Percentiles rank a stretch among this genome's conserved stretches.
Evolutionary conservation across 495 filamentous ascomycete species (phyloP).

Genomic region (Neurospora sp.): DNA sequence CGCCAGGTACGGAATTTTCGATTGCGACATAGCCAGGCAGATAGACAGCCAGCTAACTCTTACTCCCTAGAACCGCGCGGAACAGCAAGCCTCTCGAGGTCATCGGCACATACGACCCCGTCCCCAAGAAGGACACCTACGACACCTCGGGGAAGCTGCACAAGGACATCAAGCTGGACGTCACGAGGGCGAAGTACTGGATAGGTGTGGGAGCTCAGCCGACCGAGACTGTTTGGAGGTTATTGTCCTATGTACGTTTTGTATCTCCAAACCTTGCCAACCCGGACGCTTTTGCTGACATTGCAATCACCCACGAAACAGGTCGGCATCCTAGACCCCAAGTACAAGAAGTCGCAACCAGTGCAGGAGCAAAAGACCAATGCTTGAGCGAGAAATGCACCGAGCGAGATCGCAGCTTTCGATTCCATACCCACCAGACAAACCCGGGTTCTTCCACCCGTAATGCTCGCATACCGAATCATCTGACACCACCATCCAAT

Average conservation of each 20-base stretch:
- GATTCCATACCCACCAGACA: background rate
- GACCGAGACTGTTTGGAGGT: constrained; percentile 75
- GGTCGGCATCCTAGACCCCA: background rate
- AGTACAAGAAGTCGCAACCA: background rate
- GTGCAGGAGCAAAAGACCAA: background rate
- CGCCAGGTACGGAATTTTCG: constrained; percentile 58
- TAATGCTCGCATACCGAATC: background rate
- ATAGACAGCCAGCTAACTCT: constrained; percentile 5
- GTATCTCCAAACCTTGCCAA: background rate
- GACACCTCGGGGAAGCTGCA: constrained; percentile 56
- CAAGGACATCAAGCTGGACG: constrained; percentile 88
- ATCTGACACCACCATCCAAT: background rate
- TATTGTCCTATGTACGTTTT: constrained; percentile 69
- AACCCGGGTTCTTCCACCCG: background rate
- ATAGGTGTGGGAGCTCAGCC: constrained; percentile 94
- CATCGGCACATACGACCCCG: constrained; percentile 86
- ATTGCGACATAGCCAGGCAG: background rate
- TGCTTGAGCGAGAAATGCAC: background rate
- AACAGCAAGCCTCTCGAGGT: constrained; percentile 88
- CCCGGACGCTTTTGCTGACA: background rate
- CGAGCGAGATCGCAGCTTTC: background rate
- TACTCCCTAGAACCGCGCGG: constrained; percentile 52
- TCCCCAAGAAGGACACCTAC: constrained; percentile 62
- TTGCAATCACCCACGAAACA: background rate
- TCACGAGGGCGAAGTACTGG: constrained; percentile 80